These are phyloP conservation scores for Apiotrichum siamense DNA, from an alignment of 1,284 basidiomycete species.

Conservation along the genomic window DNA sequence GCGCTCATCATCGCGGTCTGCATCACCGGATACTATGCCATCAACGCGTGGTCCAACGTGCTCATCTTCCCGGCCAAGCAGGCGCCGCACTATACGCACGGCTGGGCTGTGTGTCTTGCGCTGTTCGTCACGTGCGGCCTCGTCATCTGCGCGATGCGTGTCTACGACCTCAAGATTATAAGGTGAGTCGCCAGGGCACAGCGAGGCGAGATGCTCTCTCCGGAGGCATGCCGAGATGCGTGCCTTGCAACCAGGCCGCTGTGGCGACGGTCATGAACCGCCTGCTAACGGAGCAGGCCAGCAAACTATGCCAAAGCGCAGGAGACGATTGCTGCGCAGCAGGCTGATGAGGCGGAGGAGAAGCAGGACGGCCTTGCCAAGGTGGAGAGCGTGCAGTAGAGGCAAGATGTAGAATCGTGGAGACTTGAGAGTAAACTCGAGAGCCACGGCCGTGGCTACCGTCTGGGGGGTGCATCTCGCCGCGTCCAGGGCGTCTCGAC, in stretches of 20 bases:
- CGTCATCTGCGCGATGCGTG: constrained; percentile 15
- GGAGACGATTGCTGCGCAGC: constrained; percentile 1
- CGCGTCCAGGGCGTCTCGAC: too few relatives aligned
- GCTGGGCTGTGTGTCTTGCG: constrained; percentile 35
- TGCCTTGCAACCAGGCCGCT: too few relatives aligned
- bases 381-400: too few relatives aligned
- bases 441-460: too few relatives aligned
- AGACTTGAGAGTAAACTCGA: too few relatives aligned
- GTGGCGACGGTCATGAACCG: too few relatives aligned
- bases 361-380: not conserved
- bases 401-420: too few relatives aligned
- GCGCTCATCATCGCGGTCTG: constrained; percentile 35
- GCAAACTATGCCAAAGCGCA: constrained; percentile 3
- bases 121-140: constrained; percentile 25
- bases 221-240: too few relatives aligned
- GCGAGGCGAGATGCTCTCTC: too few relatives aligned
- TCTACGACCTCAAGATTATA: constrained; percentile 15
- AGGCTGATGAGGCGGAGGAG: not conserved
- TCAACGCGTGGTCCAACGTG: constrained; percentile 36
- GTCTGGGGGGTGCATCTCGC: too few relatives aligned
- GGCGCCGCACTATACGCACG: constrained; percentile 36
- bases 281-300: not conserved
- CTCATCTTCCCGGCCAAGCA: constrained; percentile 37
- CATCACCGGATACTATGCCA: constrained; percentile 22
- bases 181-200: not conserved